Percentiles rank a stretch among this genome's conserved stretches.
phyloP scores from a whole-genome alignment of 257 asterid species.

The Solanum sitiens region DNA sequence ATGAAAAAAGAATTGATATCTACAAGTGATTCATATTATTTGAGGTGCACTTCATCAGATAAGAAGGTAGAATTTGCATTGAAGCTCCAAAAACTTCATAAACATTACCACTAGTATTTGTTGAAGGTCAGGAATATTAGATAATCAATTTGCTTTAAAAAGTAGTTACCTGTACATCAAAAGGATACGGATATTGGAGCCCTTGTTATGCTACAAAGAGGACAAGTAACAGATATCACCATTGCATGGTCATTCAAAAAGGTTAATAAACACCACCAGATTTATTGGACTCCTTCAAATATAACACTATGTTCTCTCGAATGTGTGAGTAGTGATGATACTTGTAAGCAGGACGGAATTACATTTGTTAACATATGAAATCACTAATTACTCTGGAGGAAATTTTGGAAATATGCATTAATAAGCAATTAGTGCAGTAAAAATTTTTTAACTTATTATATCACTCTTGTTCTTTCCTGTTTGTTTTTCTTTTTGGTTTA shows the following conservation, averaged over 20 bases:
- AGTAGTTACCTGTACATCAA: slow-evolving; percentile 57
- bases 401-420: neutral
- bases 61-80: neutral
- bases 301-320: neutral
- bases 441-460: neutral
- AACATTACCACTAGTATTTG: neutral
- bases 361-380: neutral
- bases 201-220: slow-evolving; percentile 58
- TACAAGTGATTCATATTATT: neutral
- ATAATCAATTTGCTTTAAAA: neutral
- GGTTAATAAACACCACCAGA: neutral
- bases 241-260: neutral
- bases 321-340: neutral
- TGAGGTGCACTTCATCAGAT: neutral
- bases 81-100: neutral
- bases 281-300: neutral
- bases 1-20: neutral
- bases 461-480: neutral
- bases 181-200: slow-evolving; percentile 70
- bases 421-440: neutral
- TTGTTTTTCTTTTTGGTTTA: neutral
- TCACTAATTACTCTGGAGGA: neutral
- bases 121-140: neutral
- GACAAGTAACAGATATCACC: slow-evolving; percentile 7
- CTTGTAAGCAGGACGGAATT: neutral